A percentile compares a stretch with the other conserved stretches of the same genome.
Conservation (phyloP, 2,329 filamentous ascomycete species). For the Catunica adiposa region DNA sequence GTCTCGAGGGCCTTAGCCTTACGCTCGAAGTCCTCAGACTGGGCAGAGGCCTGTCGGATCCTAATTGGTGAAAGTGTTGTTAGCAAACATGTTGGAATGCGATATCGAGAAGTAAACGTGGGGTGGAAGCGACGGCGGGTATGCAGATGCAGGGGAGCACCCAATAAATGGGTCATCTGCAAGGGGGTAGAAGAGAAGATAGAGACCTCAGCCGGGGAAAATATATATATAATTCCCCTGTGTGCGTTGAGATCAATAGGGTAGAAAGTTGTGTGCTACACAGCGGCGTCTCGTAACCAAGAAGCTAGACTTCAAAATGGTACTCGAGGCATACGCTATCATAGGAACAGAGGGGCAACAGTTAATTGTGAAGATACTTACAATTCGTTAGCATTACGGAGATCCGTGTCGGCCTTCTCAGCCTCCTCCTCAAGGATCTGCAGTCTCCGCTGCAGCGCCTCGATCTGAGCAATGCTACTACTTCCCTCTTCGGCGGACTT, state of each 20-base stretch:
- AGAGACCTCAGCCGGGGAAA: neutral
- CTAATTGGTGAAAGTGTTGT: conserved; percentile 29
- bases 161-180: conserved; percentile 1
- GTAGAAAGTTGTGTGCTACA: neutral
- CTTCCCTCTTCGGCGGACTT: conserved; percentile 65
- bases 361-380: conserved; percentile 34
- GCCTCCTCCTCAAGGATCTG: conserved; percentile 96
- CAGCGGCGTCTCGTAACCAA: too few relatives aligned
- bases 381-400: conserved; percentile 98
- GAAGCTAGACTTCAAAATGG: neutral
- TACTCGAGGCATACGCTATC: too few relatives aligned
- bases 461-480: conserved; percentile 75
- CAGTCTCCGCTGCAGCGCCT: conserved; percentile 77
- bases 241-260: neutral
- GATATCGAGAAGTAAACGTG: neutral
- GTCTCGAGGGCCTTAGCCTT: conserved; percentile 94
- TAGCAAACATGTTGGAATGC: neutral
- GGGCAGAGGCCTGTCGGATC: conserved; percentile 97
- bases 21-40: conserved; percentile 97
- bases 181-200: neutral
- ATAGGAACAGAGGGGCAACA: neutral
- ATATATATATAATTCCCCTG: neutral
- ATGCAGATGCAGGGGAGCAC: conserved; percentile 9
- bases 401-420: conserved; percentile 87
- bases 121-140: neutral